phyloP scores from a whole-genome alignment of 345 rosid genomes.

The Xanthoceras sorbifolium region DNA sequence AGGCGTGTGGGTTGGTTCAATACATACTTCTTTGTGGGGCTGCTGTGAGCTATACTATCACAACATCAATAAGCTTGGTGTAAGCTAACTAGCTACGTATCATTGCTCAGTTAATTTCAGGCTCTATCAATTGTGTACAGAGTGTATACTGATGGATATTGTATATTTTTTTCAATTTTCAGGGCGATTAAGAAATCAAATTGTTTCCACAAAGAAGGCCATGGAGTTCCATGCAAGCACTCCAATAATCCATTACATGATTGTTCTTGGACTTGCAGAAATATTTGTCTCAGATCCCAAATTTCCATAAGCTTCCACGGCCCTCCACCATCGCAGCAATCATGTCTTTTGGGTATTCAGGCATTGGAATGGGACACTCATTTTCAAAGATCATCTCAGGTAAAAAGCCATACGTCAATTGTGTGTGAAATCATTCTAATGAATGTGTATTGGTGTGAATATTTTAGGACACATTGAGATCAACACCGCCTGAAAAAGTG shows the following conservation, averaged over 20 bases:
- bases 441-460: background rate
- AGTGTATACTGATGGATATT: background rate
- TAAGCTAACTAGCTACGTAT: slow-evolving; percentile 4
- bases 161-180: background rate
- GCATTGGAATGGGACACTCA: slow-evolving; percentile 53
- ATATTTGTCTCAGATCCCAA: slow-evolving; percentile 55
- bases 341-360: slow-evolving; percentile 54
- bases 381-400: slow-evolving; percentile 41
- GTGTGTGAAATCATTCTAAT: background rate
- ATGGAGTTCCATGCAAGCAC: slow-evolving; percentile 46
- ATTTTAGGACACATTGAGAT: slow-evolving; percentile 46
- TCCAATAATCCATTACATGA: slow-evolving; percentile 57
- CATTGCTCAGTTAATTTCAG: background rate
- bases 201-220: slow-evolving; percentile 59
- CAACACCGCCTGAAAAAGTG: slow-evolving; percentile 57
- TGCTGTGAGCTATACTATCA: slow-evolving; percentile 13
- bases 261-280: slow-evolving; percentile 48
- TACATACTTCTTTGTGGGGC: slow-evolving; percentile 5
- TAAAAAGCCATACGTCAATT: slow-evolving; percentile 21
- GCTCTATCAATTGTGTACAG: too few species aligned
- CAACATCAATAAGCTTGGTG: slow-evolving; percentile 28
- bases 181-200: slow-evolving; percentile 61
- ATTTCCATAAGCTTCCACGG: slow-evolving; percentile 54
- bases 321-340: slow-evolving; percentile 51
- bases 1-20: slow-evolving; percentile 18